Evolutionary conservation across 2,329 filamentous ascomycete genomes (phyloP).

Genomic region (Aplosporella prunicola): DNA sequence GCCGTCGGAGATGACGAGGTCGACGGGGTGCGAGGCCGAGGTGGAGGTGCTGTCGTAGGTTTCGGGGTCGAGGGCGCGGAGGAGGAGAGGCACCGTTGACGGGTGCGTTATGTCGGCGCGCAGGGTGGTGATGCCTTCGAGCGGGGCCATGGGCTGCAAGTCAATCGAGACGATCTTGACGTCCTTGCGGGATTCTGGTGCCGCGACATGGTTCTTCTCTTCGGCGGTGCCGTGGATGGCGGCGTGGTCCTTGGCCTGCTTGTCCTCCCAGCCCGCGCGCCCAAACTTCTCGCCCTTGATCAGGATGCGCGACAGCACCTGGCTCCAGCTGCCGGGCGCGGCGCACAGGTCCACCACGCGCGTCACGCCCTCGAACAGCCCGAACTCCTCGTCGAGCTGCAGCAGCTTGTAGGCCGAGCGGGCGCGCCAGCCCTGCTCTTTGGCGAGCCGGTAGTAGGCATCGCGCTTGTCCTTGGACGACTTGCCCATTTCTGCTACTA

Average conservation of each 20-base stretch:
- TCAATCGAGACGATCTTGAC: constrained; percentile 96
- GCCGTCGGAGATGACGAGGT: constrained; percentile 89
- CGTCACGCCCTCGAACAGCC: constrained; percentile 82
- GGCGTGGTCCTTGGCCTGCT: constrained; percentile 58
- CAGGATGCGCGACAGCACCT: constrained; percentile 84
- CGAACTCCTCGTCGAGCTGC: constrained; percentile 92
- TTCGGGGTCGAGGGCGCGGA: constrained; percentile 72
- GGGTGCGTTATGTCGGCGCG: constrained; percentile 97
- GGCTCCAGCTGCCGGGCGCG: constrained; percentile 93
- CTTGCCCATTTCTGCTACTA: constrained; percentile 63
- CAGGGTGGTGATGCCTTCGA: constrained; percentile 85
- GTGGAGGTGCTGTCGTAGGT: constrained; percentile 31
- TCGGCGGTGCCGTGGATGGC: not conserved
- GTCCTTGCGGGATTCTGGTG: constrained; percentile 46
- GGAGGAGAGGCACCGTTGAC: constrained; percentile 80
- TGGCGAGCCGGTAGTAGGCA: constrained; percentile 93
- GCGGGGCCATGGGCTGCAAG: constrained; percentile 86
- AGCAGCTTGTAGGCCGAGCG: constrained; percentile 94
- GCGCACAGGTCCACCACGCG: constrained; percentile 94
- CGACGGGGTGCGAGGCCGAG: constrained; percentile 64
- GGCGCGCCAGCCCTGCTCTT: constrained; percentile 97
- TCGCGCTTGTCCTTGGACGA: constrained; percentile 98
- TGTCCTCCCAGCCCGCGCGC: constrained; percentile 75
- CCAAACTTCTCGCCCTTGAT: constrained; percentile 92
- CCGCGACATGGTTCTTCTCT: not conserved